Conservation (phyloP, 768 basidiomycete species). For the Kwoniella bestiolae region DNA sequence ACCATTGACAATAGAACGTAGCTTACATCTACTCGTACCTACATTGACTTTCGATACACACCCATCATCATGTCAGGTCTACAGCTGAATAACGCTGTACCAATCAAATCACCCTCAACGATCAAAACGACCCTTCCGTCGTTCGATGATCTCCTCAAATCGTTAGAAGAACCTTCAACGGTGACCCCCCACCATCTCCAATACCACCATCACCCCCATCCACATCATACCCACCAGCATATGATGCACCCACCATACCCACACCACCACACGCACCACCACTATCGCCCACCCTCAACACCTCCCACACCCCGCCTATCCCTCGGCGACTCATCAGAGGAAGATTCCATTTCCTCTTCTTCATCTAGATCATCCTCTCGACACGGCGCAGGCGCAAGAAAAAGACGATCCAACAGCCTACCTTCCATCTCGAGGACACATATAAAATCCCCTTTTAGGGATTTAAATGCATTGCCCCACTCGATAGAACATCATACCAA, state of each 20-base stretch:
- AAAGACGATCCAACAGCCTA: slow-evolving; percentile 8
- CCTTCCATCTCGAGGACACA: slow-evolving; percentile 17
- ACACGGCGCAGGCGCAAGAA: slow-evolving; percentile 3
- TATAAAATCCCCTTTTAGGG: slow-evolving; percentile 17
- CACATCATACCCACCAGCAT: slow-evolving; percentile 9
- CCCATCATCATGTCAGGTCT: slow-evolving; percentile 16
- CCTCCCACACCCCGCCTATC: slow-evolving; percentile 17
- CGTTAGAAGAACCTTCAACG: background rate
- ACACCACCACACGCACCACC: background rate
- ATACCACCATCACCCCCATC: background rate
- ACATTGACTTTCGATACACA: background rate
- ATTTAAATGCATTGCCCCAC: background rate
- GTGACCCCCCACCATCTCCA: background rate
- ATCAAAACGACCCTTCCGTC: slow-evolving; percentile 15
- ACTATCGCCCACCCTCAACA: slow-evolving; percentile 19
- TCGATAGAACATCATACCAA: slow-evolving; percentile 20
- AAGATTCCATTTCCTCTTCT: background rate
- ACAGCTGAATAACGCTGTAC: slow-evolving; percentile 5
- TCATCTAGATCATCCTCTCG: slow-evolving; percentile 4
- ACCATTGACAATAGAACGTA: too few relatives aligned
- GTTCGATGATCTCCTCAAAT: slow-evolving; percentile 20
- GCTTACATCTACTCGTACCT: too few relatives aligned
- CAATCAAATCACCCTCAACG: slow-evolving; percentile 6
- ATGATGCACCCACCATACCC: background rate
- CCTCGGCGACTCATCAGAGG: background rate